Conservation (phyloP, 2,329 filamentous ascomycete genomes). For the Lomentospora prolificans region DNA sequence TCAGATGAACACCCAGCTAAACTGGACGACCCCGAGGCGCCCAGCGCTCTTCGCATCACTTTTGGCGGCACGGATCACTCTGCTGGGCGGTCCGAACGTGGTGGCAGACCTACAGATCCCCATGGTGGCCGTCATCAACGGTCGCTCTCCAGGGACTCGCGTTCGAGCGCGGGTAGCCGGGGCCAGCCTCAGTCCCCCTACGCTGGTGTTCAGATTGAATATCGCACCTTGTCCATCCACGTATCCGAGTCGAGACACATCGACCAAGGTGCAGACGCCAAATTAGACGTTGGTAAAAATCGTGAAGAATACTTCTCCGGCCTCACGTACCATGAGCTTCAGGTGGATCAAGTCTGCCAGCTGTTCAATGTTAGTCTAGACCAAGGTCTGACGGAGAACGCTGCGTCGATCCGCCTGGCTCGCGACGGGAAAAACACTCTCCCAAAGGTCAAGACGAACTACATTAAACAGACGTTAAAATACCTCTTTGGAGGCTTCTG, state of each 20-base stretch:
- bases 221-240: conserved; percentile 30
- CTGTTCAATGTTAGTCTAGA: conserved; percentile 26
- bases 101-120: background rate
- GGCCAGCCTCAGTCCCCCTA: conserved; percentile 22
- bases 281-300: conserved; percentile 16
- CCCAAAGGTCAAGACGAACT: conserved; percentile 31
- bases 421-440: conserved; percentile 32
- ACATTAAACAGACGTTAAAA: conserved; percentile 27
- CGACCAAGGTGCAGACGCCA: conserved; percentile 14
- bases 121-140: background rate
- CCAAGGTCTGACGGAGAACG: conserved; percentile 24
- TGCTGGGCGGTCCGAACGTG: background rate
- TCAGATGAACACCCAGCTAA: background rate
- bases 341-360: conserved; percentile 24
- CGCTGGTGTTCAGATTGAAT: conserved; percentile 27
- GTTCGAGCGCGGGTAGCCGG: conserved; percentile 16
- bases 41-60: background rate
- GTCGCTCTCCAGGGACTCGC: conserved; percentile 3
- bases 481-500: conserved; percentile 39
- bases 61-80: background rate
- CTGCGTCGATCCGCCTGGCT: conserved; percentile 23
- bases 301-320: conserved; percentile 34
- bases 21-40: background rate
- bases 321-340: conserved; percentile 27
- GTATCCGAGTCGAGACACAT: conserved; percentile 25